Conservation (phyloP, 2,329 filamentous ascomycete species). For the Torrubiellomyces zombiae region DNA sequence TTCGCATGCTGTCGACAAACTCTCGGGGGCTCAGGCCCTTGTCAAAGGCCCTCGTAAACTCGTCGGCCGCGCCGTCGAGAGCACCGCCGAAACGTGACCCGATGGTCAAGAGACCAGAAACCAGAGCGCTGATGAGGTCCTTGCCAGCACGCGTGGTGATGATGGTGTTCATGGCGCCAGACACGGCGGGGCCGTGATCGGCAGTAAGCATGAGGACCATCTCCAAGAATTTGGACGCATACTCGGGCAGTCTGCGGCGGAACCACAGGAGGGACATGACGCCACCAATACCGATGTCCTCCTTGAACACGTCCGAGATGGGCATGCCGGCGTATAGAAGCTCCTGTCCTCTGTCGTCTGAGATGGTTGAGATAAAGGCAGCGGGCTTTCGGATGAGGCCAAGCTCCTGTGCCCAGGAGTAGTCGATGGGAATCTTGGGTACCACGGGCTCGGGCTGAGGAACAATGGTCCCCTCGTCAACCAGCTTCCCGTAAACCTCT, state of each 20-base stretch:
- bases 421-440: conserved; percentile 99
- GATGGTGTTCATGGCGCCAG: conserved; percentile 99
- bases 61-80: conserved; percentile 90
- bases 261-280: conserved; percentile 99
- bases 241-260: conserved; percentile 87
- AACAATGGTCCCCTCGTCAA: conserved; percentile 69
- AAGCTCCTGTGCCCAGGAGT: conserved; percentile 98
- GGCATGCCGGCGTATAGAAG: conserved; percentile 98
- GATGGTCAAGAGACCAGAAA: conserved; percentile 93
- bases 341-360: conserved; percentile 98
- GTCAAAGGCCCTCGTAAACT: conserved; percentile 96
- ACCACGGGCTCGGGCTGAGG: conserved; percentile 79
- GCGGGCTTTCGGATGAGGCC: conserved; percentile 98
- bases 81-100: conserved; percentile 97
- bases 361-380: conserved; percentile 99
- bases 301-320: conserved; percentile 98
- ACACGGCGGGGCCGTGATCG: conserved; percentile 96
- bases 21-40: conserved; percentile 96
- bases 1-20: conserved; percentile 97
- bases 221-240: conserved; percentile 97
- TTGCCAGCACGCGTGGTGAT: conserved; percentile 99
- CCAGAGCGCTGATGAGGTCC: conserved; percentile 89
- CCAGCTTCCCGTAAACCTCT: conserved; percentile 73
- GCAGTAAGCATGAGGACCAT: conserved; percentile 99
- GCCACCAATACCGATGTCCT: conserved; percentile 98